These are phyloP conservation scores for Ophioceras dolichostomum DNA, from an alignment of 2,329 filamentous ascomycete genomes.

Conservation along the genomic window DNA sequence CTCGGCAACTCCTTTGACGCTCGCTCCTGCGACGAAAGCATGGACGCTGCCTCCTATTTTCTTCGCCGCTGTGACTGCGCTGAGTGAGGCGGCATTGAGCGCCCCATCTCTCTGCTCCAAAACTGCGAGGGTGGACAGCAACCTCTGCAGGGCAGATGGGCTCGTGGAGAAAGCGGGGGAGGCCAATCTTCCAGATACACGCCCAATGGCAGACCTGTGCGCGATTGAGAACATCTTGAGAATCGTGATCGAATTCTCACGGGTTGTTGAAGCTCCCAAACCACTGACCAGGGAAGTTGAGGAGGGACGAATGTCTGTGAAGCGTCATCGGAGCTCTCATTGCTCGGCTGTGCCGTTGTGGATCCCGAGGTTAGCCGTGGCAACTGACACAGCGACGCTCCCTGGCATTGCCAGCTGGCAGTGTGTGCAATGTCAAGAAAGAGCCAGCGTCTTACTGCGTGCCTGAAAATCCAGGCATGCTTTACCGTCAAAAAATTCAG, in stretches of 20 bases:
- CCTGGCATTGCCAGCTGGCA: too few relatives aligned
- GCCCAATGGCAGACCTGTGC: conserved; percentile 1
- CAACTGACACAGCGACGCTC: too few relatives aligned
- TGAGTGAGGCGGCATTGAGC: conserved; percentile 70
- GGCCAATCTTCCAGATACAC: not conserved
- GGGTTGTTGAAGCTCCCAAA: too few relatives aligned
- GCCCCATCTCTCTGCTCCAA: conserved; percentile 88
- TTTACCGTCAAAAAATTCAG: too few relatives aligned
- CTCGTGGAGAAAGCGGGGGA: not conserved
- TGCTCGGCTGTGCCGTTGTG: too few relatives aligned
- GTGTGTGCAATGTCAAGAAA: too few relatives aligned
- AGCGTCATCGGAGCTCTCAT: conserved; percentile 2
- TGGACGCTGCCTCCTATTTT: conserved; percentile 79
- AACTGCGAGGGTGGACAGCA: conserved; percentile 80
- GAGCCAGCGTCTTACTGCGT: too few relatives aligned
- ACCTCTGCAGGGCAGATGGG: conserved; percentile 46
- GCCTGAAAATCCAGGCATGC: too few relatives aligned
- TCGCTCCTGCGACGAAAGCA: conserved; percentile 74
- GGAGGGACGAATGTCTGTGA: too few relatives aligned
- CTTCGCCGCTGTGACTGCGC: conserved; percentile 73
- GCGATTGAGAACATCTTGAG: conserved; percentile 3
- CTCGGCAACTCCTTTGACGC: conserved; percentile 62
- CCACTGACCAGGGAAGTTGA: too few relatives aligned
- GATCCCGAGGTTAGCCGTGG: too few relatives aligned
- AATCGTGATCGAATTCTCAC: not conserved